Base-by-base conservation (phyloP, 495 filamentous ascomycete genomes). In the Podospora pseudocomata region DNA sequence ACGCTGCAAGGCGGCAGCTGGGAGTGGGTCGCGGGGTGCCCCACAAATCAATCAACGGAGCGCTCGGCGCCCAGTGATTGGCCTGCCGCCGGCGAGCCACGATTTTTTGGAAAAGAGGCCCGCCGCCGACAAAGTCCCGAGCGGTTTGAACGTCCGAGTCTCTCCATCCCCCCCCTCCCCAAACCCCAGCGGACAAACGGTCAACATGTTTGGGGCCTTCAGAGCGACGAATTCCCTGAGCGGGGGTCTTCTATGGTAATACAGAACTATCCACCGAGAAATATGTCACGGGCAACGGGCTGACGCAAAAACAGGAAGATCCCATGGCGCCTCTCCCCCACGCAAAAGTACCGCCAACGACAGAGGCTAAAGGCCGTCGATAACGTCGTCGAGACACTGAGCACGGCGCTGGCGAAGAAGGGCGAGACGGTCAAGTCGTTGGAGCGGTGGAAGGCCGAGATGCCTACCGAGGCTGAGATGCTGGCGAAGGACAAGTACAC, bases 401-500 rank as follows among this genome's bases (percentile, higher is more conserved):
- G 90, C 75, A 85, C 79, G 15, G 92, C 95, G 15, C 84, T 98
- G 19, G 80, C 84, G 27, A 91, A 89, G 76, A 83, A 90, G 72
- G 88, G 90, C 63, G 80, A 88, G 76, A 87, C 80, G 3, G 81
- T 91, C 49, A 91, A 90, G 77, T 84, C 90, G 34, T 80, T 99
- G 66, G 88, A 93, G 78, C 83, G 88, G 71, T 99, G 95, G 95
- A 96, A 92, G 80, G 83, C 81, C 64, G 92, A 96, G 80, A 99
- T 99, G 95, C 95, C 95, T 23, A 91, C 87, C 32, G 95, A 99
- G 86, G 86, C 87, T 77, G 93, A 98, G 84, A 99, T 99, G 95
- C 77, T 96, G 77, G 89, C 95, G 58, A 90, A 88, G 79, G 95
- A 99, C 80, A 99, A 99, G 80, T 99, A 99, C 82, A 97, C 94